These are phyloP conservation scores for Fusarium sp. DNA, from an alignment of 2,329 filamentous ascomycete species.

Conservation along the genomic window DNA sequence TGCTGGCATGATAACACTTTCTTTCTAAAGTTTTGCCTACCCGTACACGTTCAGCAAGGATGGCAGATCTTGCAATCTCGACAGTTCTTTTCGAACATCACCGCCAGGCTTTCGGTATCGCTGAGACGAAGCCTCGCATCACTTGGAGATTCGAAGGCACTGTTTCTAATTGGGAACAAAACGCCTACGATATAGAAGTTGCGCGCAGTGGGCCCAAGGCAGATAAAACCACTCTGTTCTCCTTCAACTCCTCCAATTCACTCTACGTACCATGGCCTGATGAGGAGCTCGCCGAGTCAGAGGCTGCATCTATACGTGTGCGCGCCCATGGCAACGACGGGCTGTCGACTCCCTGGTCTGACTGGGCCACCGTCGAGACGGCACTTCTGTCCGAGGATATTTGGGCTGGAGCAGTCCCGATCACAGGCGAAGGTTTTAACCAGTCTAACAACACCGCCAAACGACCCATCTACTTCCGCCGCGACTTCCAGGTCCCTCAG, in stretches of 20 bases:
- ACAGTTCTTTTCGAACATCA: constrained; percentile 58
- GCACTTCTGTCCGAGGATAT: constrained; percentile 42
- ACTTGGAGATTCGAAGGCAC: constrained; percentile 59
- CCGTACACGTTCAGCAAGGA: constrained; percentile 5
- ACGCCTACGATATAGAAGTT: constrained; percentile 58
- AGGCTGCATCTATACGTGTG: constrained; percentile 51
- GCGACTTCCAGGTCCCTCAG: constrained; percentile 45
- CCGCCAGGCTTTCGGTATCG: constrained; percentile 55
- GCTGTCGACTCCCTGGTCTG: constrained; percentile 43
- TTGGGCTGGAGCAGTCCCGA: constrained; percentile 48
- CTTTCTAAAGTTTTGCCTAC: neutral
- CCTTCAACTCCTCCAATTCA: constrained; percentile 51
- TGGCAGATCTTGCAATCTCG: constrained; percentile 53
- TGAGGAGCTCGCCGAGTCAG: constrained; percentile 45
- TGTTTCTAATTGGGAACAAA: constrained; percentile 56
- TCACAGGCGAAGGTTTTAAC: constrained; percentile 44
- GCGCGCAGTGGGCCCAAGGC: constrained; percentile 24
- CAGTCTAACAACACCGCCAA: constrained; percentile 47
- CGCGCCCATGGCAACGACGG: constrained; percentile 47
- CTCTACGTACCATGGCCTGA: constrained; percentile 59
- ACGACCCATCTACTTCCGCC: constrained; percentile 50
- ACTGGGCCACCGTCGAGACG: constrained; percentile 51
- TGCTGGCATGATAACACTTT: rapidly evolving
- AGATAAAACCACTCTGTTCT: constrained; percentile 27
- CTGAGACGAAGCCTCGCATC: constrained; percentile 56